phyloP scores from a whole-genome alignment of 164 flowering plant genomes.

The Euptelea pleiosperma region DNA sequence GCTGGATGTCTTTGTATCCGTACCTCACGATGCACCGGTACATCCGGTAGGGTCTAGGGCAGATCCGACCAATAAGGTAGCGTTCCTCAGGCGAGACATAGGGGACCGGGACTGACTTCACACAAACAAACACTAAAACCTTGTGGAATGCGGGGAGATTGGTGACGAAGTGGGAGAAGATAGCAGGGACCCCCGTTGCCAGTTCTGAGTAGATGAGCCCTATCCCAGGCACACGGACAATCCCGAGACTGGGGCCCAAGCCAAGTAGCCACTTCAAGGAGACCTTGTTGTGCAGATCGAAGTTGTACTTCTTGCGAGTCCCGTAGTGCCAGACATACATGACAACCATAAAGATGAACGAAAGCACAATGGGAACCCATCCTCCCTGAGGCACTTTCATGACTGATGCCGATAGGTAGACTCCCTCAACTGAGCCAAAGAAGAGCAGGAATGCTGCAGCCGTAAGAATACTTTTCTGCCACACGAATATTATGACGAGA shows the following conservation, averaged over 20 bases:
- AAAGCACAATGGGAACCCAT: slow-evolving; percentile 77
- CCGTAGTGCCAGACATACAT: slow-evolving; percentile 92
- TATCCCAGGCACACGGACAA: slow-evolving; percentile 89
- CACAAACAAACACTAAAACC: slow-evolving; percentile 82
- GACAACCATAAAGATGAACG: slow-evolving; percentile 56
- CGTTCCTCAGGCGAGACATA: slow-evolving; percentile 81
- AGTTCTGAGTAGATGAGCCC: slow-evolving; percentile 87
- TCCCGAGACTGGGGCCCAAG: slow-evolving; percentile 84
- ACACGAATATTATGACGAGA: slow-evolving; percentile 69
- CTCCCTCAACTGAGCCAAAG: slow-evolving; percentile 63
- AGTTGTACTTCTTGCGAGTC: slow-evolving; percentile 69
- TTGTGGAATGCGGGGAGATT: slow-evolving; percentile 90
- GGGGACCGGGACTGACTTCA: slow-evolving; percentile 88
- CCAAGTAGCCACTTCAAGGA: slow-evolving; percentile 80
- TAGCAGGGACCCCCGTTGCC: slow-evolving; percentile 84
- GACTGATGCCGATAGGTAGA: slow-evolving; percentile 64
- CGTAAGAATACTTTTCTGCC: slow-evolving; percentile 55
- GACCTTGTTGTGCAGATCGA: slow-evolving; percentile 82
- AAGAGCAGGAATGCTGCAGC: slow-evolving; percentile 57
- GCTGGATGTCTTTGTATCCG: slow-evolving; percentile 79
- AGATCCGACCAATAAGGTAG: slow-evolving; percentile 75
- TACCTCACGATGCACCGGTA: slow-evolving; percentile 87
- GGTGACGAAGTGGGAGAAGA: slow-evolving; percentile 87
- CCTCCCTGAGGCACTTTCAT: slow-evolving; percentile 83
- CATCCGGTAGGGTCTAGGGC: slow-evolving; percentile 87